Evolutionary conservation across 1,284 basidiomycete genomes (phyloP).

Genomic region (Fomitopsis betulina): DNA sequence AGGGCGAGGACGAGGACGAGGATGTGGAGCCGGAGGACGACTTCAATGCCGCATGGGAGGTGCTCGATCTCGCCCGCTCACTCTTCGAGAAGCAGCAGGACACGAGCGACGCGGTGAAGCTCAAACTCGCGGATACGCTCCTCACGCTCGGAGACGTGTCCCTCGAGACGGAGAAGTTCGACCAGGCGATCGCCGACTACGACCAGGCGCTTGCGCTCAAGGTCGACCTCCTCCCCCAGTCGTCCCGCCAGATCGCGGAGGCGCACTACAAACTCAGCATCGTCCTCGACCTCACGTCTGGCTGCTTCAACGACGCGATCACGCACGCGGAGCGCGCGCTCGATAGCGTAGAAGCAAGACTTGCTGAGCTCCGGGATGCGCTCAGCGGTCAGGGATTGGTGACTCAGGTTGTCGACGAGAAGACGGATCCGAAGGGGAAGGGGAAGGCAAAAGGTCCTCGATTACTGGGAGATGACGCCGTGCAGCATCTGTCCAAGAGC

Average conservation of each 20-base stretch:
- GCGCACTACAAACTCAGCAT: conserved; percentile 89
- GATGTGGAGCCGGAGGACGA: conserved; percentile 84
- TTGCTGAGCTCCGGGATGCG: conserved; percentile 58
- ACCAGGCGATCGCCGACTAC: conserved; percentile 85
- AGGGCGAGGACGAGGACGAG: conserved; percentile 43
- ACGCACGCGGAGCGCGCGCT: conserved; percentile 74
- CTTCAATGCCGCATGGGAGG: conserved; percentile 93
- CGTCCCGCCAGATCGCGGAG: conserved; percentile 84
- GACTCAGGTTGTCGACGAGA: conserved; percentile 26
- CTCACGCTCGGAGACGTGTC: conserved; percentile 85
- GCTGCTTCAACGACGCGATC: conserved; percentile 76
- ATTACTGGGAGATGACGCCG: conserved; percentile 46
- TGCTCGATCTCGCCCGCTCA: conserved; percentile 81
- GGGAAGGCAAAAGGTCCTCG: conserved; percentile 47
- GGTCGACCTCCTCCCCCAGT: conserved; percentile 62
- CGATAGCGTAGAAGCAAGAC: conserved; percentile 66
- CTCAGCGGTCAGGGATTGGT: conserved; percentile 38
- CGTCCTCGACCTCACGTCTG: conserved; percentile 81
- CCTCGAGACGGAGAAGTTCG: conserved; percentile 94
- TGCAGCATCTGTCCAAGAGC: conserved; percentile 55
- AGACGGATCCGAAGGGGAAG: conserved; percentile 55
- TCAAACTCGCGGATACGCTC: conserved; percentile 83
- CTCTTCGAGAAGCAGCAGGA: conserved; percentile 71
- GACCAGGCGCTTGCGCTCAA: conserved; percentile 71
- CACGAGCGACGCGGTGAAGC: conserved; percentile 53